These are phyloP conservation scores for Phoma sp. DNA, from an alignment of 2,329 filamentous ascomycete species.

Conservation along the genomic window DNA sequence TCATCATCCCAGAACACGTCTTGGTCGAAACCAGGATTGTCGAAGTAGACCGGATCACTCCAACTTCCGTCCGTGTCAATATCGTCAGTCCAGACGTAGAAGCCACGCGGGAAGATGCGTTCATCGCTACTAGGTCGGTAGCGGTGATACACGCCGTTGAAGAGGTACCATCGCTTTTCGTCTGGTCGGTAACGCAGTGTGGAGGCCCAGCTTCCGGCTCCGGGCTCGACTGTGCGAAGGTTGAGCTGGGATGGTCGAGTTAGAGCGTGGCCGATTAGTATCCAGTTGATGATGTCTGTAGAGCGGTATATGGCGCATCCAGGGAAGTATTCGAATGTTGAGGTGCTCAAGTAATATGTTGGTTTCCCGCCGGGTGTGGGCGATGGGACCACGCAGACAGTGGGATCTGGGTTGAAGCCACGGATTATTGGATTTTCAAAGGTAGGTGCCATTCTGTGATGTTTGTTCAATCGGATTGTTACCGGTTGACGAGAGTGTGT, in stretches of 20 bases:
- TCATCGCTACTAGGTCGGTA: slow-evolving; percentile 36
- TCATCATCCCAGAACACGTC: slow-evolving; percentile 61
- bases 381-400: slow-evolving; percentile 37
- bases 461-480: background rate
- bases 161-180: slow-evolving; percentile 25
- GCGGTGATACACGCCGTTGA: slow-evolving; percentile 34
- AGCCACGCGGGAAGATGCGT: slow-evolving; percentile 55
- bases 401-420: slow-evolving; percentile 60
- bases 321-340: slow-evolving; percentile 61
- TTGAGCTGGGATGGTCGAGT: slow-evolving; percentile 48
- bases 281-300: slow-evolving; percentile 59
- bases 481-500: background rate
- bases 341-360: slow-evolving; percentile 42
- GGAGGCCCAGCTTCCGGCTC: slow-evolving; percentile 30
- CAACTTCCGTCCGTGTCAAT: slow-evolving; percentile 25
- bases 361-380: slow-evolving; percentile 5
- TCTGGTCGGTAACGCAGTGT: slow-evolving; percentile 29
- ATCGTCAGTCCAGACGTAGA: slow-evolving; percentile 49
- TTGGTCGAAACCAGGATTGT: slow-evolving; percentile 32
- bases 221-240: slow-evolving; percentile 34
- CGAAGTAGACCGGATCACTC: slow-evolving; percentile 34
- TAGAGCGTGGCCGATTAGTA: slow-evolving; percentile 49
- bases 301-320: slow-evolving; percentile 60
- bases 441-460: background rate
- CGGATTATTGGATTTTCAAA: slow-evolving; percentile 55